A percentile compares a stretch with the other conserved stretches of the same genome.
These are phyloP conservation scores for Tricladium varicosporioides DNA, from an alignment of 2,329 filamentous ascomycete genomes.

Conservation along the genomic window DNA sequence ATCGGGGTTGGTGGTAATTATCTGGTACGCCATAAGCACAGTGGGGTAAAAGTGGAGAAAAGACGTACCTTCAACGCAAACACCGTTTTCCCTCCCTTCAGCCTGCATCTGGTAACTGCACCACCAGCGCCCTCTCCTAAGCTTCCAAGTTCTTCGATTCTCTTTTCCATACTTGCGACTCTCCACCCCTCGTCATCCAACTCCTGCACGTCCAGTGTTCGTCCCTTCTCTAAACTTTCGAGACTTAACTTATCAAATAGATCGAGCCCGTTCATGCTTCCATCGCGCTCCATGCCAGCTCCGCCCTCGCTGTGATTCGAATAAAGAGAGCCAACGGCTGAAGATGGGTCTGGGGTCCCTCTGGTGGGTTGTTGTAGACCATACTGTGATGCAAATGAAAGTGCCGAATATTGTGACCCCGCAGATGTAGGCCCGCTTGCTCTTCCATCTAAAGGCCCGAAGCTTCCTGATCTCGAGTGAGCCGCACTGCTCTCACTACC, in stretches of 20 bases:
- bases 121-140: slow-evolving; percentile 94
- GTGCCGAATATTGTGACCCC: slow-evolving; percentile 79
- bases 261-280: slow-evolving; percentile 72
- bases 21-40: slow-evolving; percentile 47
- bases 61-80: slow-evolving; percentile 86
- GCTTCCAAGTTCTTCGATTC: slow-evolving; percentile 84
- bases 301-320: slow-evolving; percentile 77
- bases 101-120: slow-evolving; percentile 85
- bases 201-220: slow-evolving; percentile 87
- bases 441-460: slow-evolving; percentile 71
- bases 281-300: slow-evolving; percentile 76
- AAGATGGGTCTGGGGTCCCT: slow-evolving; percentile 79
- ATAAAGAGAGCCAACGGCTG: slow-evolving; percentile 81
- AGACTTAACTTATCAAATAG: slow-evolving; percentile 73
- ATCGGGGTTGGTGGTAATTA: slow-evolving; percentile 97
- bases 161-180: slow-evolving; percentile 83
- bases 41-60: background rate
- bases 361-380: slow-evolving; percentile 63
- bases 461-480: slow-evolving; percentile 81
- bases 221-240: slow-evolving; percentile 72
- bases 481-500: slow-evolving; percentile 77
- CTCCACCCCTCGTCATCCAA: slow-evolving; percentile 94
- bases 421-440: slow-evolving; percentile 81
- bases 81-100: slow-evolving; percentile 88
- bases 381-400: slow-evolving; percentile 75